These are phyloP conservation scores for Cercis canadensis DNA, from an alignment of 306 rosid genomes.

Conservation along the genomic window DNA sequence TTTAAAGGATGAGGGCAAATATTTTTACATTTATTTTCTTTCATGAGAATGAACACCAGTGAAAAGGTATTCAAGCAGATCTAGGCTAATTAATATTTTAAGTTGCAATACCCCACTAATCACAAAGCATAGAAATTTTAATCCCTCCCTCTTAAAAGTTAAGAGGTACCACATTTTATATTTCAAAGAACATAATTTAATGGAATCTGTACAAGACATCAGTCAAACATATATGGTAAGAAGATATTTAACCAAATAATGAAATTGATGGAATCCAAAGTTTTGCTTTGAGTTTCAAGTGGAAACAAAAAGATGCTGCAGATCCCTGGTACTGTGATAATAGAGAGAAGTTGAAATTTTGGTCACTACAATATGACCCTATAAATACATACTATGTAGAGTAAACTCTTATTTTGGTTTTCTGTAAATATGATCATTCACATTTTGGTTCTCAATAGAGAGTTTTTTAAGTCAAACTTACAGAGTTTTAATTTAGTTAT, in stretches of 20 bases:
- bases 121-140: not conserved
- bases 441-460: no score
- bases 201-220: conserved; percentile 28
- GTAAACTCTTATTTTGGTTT: no score
- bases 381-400: no score
- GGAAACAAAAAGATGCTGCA: conserved; percentile 11
- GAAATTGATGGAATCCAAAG: conserved; percentile 49
- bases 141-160: not conserved
- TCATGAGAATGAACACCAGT: not conserved
- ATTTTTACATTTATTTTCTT: no score
- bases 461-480: no score
- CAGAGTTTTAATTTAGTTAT: no score
- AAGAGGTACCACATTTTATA: not conserved
- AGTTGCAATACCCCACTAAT: not conserved
- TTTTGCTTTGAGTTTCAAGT: conserved; percentile 1
- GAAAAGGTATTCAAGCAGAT: not conserved
- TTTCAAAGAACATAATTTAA: conserved; percentile 4
- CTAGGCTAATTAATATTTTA: not conserved
- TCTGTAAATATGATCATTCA: no score
- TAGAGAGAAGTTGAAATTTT: no score
- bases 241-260: conserved; percentile 23
- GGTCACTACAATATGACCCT: no score
- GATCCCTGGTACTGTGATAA: not conserved
- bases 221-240: conserved; percentile 37
- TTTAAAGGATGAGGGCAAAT: no score